Percentiles rank a stretch among this genome's conserved stretches.
These are phyloP conservation scores for Beta vulgaris DNA, from an alignment of 148 eudicot species.

Conservation along the genomic window DNA sequence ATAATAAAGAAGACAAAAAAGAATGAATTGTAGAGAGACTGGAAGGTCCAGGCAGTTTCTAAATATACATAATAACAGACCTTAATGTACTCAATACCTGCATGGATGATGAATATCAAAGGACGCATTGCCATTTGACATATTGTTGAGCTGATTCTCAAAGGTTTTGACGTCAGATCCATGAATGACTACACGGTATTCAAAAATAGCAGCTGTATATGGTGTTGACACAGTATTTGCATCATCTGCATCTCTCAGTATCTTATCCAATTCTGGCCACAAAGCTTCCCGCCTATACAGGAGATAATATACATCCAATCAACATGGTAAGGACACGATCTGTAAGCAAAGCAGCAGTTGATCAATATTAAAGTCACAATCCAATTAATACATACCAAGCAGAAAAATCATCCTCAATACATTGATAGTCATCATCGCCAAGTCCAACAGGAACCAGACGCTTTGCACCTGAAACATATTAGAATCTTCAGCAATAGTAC, in stretches of 20 bases:
- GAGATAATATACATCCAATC: constrained; percentile 12
- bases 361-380: background rate
- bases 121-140: constrained; percentile 56
- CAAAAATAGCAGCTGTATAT: constrained; percentile 69
- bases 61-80: background rate
- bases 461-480: constrained; percentile 59
- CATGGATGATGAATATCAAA: constrained; percentile 92
- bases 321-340: background rate
- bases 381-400: constrained; percentile 52
- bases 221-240: constrained; percentile 54
- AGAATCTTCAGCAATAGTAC: constrained; percentile 10
- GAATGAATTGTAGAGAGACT: background rate
- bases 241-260: constrained; percentile 64
- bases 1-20: background rate
- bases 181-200: constrained; percentile 70
- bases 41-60: background rate
- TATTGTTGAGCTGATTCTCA: constrained; percentile 33
- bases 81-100: constrained; percentile 49
- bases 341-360: constrained; percentile 7
- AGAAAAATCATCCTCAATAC: constrained; percentile 90
- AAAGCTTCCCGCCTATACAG: constrained; percentile 57
- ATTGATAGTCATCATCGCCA: constrained; percentile 95
- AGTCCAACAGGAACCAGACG: constrained; percentile 72
- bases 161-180: constrained; percentile 34
- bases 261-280: constrained; percentile 79